A percentile compares a stretch with the other conserved stretches of the same genome.
Conservation (phyloP, 345 rosid species). For the Noccaea bulbosa region DNA sequence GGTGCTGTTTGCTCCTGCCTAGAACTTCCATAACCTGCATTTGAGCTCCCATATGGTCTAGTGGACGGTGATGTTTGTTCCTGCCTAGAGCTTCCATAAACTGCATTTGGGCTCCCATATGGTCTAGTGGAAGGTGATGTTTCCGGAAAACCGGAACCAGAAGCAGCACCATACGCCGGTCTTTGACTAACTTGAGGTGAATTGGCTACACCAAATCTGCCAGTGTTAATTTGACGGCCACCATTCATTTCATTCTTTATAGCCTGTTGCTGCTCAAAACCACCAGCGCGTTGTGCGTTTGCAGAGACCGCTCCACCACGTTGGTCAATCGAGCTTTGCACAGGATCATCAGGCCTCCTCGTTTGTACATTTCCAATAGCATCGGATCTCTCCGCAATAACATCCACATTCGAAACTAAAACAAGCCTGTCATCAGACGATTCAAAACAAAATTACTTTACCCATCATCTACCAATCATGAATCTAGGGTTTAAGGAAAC, state of each 20-base stretch:
- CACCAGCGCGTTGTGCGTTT: constrained; percentile 44
- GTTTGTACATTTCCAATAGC: constrained; percentile 54
- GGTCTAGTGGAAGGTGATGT: constrained; percentile 15
- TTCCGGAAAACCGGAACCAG: constrained; percentile 4
- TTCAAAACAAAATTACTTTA: background rate
- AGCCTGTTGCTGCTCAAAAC: constrained; percentile 52
- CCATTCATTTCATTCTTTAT: constrained; percentile 44
- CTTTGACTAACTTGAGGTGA: constrained; percentile 45
- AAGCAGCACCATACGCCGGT: constrained; percentile 45
- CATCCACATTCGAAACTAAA: constrained; percentile 62
- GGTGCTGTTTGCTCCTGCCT: constrained; percentile 51
- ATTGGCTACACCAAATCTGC: constrained; percentile 48
- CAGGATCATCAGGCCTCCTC: constrained; percentile 42
- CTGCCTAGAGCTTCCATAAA: constrained; percentile 49
- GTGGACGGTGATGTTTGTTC: constrained; percentile 48
- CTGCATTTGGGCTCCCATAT: constrained; percentile 42
- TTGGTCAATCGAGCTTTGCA: constrained; percentile 46
- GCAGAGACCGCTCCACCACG: constrained; percentile 40
- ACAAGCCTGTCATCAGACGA: constrained; percentile 61
- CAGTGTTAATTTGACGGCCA: constrained; percentile 20
- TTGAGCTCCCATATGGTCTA: constrained; percentile 46
- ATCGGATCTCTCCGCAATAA: constrained; percentile 50
- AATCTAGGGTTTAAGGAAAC: background rate
- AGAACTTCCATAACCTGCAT: constrained; percentile 45
- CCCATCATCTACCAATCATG: background rate